Evolutionary conservation across 805 yeast genomes (phyloP).

Genomic region (Cephaloascus albidus): DNA sequence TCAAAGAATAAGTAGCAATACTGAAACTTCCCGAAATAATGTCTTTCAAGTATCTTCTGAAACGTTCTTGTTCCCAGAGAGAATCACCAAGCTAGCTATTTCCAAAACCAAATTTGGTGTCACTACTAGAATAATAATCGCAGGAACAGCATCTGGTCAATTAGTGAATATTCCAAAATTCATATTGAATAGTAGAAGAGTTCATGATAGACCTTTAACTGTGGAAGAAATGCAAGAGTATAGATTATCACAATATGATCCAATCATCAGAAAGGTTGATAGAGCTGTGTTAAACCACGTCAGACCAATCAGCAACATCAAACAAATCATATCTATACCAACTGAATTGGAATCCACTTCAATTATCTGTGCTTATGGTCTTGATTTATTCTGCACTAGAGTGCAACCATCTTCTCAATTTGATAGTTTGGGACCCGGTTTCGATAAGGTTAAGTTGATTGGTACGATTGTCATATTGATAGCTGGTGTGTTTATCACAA

Average conservation of each 20-base stretch:
- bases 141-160: slow-evolving; percentile 51
- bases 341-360: slow-evolving; percentile 80
- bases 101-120: slow-evolving; percentile 59
- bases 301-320: slow-evolving; percentile 23
- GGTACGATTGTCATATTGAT: slow-evolving; percentile 48
- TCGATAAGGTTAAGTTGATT: slow-evolving; percentile 57
- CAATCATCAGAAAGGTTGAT: slow-evolving; percentile 45
- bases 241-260: slow-evolving; percentile 54
- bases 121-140: slow-evolving; percentile 55
- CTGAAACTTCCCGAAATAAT: slow-evolving; percentile 23
- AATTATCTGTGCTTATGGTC: slow-evolving; percentile 53
- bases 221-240: slow-evolving; percentile 48
- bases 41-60: slow-evolving; percentile 41
- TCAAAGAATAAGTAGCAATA: slow-evolving; percentile 17
- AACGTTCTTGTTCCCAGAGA: slow-evolving; percentile 56
- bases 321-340: slow-evolving; percentile 34
- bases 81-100: slow-evolving; percentile 40
- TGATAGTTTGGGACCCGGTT: slow-evolving; percentile 60
- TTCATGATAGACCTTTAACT: slow-evolving; percentile 42
- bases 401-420: slow-evolving; percentile 77
- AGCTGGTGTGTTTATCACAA: slow-evolving; percentile 34
- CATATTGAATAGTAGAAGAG: slow-evolving; percentile 60
- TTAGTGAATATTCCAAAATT: slow-evolving; percentile 63
- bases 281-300: slow-evolving; percentile 39
- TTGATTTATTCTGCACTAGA: slow-evolving; percentile 68